These are phyloP conservation scores for Lecanicillium sp. DNA, from an alignment of 2,329 filamentous ascomycete species.

Conservation along the genomic window DNA sequence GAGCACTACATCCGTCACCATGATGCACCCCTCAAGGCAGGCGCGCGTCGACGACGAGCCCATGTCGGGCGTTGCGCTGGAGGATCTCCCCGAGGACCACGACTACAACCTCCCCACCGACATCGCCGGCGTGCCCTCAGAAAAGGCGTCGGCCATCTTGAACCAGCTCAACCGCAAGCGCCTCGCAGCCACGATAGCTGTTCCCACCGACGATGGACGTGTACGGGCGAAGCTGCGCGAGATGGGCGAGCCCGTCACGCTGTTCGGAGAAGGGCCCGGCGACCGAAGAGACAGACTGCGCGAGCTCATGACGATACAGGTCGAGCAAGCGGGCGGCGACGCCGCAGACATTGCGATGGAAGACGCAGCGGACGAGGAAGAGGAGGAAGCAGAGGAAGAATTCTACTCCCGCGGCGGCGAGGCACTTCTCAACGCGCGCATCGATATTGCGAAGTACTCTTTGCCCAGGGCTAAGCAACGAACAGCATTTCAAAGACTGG, in stretches of 20 bases:
- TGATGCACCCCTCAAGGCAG: slow-evolving; percentile 83
- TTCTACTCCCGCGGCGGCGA: slow-evolving; percentile 85
- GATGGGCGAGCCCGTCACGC: slow-evolving; percentile 85
- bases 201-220: slow-evolving; percentile 87
- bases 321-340: slow-evolving; percentile 53
- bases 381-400: slow-evolving; percentile 72
- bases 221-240: slow-evolving; percentile 77
- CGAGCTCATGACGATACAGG: slow-evolving; percentile 68
- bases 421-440: slow-evolving; percentile 68
- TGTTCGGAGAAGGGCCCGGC: slow-evolving; percentile 84
- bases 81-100: slow-evolving; percentile 59
- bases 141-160: slow-evolving; percentile 79
- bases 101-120: slow-evolving; percentile 74
- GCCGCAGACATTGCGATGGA: slow-evolving; percentile 56
- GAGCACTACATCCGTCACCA: slow-evolving; percentile 27
- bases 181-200: slow-evolving; percentile 78
- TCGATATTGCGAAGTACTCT: slow-evolving; percentile 75
- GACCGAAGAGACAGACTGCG: slow-evolving; percentile 84
- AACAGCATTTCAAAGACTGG: slow-evolving; percentile 69
- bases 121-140: slow-evolving; percentile 61
- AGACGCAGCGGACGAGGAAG: slow-evolving; percentile 50
- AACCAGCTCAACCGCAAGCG: slow-evolving; percentile 89
- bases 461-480: slow-evolving; percentile 75
- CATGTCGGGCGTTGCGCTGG: slow-evolving; percentile 44
- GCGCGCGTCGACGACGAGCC: slow-evolving; percentile 86